phyloP scores from a whole-genome alignment of 371 early-diverging fungal genomes.

The Rhizomucor pusillus region DNA sequence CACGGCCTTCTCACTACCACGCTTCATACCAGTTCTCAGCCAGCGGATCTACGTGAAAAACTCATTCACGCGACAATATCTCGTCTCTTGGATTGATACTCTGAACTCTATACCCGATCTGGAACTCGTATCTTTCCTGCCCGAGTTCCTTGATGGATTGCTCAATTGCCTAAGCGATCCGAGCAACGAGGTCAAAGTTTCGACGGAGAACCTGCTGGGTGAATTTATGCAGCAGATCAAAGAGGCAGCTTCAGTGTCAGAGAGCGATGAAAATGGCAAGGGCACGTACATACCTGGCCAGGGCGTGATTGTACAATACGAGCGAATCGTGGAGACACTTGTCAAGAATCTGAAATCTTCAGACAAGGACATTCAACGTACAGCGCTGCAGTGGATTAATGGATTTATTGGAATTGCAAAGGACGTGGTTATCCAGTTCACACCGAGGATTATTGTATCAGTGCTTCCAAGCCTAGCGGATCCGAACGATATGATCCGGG shows the following conservation, averaged over 20 bases:
- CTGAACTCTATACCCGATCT: conserved; percentile 87
- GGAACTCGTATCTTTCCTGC: conserved; percentile 82
- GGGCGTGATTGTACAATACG: conserved; percentile 73
- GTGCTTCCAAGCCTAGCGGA: conserved; percentile 83
- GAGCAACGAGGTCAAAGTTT: conserved; percentile 77
- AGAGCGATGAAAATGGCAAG: conserved; percentile 28
- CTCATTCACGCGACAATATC: conserved; percentile 81
- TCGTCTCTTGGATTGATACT: conserved; percentile 88
- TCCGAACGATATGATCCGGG: conserved; percentile 52
- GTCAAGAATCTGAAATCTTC: conserved; percentile 68
- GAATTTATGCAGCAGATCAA: conserved; percentile 81
- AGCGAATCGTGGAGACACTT: conserved; percentile 73
- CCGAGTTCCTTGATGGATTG: conserved; percentile 86
- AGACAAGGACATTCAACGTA: conserved; percentile 85
- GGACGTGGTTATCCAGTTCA: conserved; percentile 73
- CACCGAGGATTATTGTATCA: conserved; percentile 70
- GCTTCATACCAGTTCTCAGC: conserved; percentile 84
- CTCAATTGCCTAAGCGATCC: conserved; percentile 82
- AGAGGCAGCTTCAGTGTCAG: conserved; percentile 60
- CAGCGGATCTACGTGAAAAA: conserved; percentile 85
- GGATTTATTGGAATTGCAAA: conserved; percentile 77
- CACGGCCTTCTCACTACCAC: conserved; percentile 77
- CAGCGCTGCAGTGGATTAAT: conserved; percentile 83
- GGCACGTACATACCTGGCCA: conserved; percentile 68
- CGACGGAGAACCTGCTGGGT: conserved; percentile 62